Evolutionary conservation across 805 yeast species (phyloP).

Genomic region (Spencermartinsiella europaea): DNA sequence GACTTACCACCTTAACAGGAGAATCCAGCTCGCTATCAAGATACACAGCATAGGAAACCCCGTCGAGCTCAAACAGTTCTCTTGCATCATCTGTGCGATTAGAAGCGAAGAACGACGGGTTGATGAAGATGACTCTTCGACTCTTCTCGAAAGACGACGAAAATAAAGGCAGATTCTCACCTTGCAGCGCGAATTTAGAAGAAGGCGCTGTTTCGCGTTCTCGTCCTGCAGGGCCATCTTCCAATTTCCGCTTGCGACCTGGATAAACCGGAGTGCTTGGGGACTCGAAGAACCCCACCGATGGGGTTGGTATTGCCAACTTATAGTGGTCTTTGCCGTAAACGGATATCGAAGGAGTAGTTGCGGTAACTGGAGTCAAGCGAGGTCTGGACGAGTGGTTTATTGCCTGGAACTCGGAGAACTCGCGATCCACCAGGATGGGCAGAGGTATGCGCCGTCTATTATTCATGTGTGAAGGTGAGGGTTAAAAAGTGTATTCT

Average conservation of each 20-base stretch:
- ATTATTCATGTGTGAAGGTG: too few relatives aligned
- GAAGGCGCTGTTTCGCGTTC: too few relatives aligned
- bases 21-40: neutral
- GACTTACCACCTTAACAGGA: neutral
- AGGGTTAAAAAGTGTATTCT: too few relatives aligned
- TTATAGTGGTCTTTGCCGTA: conserved; percentile 11
- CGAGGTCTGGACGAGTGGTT: neutral
- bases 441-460: neutral
- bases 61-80: neutral
- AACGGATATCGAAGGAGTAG: conserved; percentile 19
- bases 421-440: conserved; percentile 1
- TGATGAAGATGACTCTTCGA: neutral
- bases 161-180: too few relatives aligned
- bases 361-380: conserved; percentile 18
- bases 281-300: conserved; percentile 1
- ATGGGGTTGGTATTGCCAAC: conserved; percentile 4
- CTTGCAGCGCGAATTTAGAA: too few relatives aligned
- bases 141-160: too few relatives aligned
- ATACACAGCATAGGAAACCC: neutral
- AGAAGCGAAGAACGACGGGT: neutral
- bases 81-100: neutral
- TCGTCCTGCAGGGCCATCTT: too few relatives aligned
- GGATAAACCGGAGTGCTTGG: conserved; percentile 2
- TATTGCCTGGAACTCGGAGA: neutral
- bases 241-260: conserved; percentile 1